A percentile compares a stretch with the other conserved stretches of the same genome.
Evolutionary conservation across 1,139 yeast genomes (phyloP).

Genomic region (Pichiaceae sp.): DNA sequence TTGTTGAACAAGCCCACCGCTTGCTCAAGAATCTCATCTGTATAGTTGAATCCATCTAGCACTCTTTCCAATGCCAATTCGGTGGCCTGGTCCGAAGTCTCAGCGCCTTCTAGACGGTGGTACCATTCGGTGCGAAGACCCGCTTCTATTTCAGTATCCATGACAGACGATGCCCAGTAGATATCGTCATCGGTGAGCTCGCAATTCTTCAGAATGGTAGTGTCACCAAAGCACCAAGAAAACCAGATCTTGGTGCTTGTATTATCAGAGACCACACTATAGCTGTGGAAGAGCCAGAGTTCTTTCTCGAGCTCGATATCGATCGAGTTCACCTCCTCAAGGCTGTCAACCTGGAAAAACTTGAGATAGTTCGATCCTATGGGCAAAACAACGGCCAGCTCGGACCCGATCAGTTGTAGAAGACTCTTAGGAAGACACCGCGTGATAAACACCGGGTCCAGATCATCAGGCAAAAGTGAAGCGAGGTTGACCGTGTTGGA

Average conservation of each 20-base stretch:
- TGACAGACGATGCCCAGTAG: slow-evolving; percentile 9
- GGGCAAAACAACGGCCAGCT: slow-evolving; percentile 26
- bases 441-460: slow-evolving; percentile 12
- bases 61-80: slow-evolving; percentile 35
- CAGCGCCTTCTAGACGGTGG: slow-evolving; percentile 6
- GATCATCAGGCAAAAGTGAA: slow-evolving; percentile 13
- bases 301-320: slow-evolving; percentile 10
- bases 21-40: slow-evolving; percentile 34
- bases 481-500: slow-evolving; percentile 27
- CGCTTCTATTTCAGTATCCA: slow-evolving; percentile 4
- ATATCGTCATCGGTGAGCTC: slow-evolving; percentile 5
- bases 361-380: slow-evolving; percentile 36
- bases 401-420: slow-evolving; percentile 7
- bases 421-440: slow-evolving; percentile 12
- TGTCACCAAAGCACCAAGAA: slow-evolving; percentile 16
- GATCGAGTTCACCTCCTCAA: slow-evolving; percentile 3
- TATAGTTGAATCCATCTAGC: slow-evolving; percentile 41
- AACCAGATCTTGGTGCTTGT: slow-evolving; percentile 12
- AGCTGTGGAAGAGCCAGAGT: slow-evolving; percentile 9
- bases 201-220: slow-evolving; percentile 12
- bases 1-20: slow-evolving; percentile 30
- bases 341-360: slow-evolving; percentile 16
- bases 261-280: slow-evolving; percentile 1
- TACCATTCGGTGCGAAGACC: slow-evolving; percentile 6
- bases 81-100: slow-evolving; percentile 10